Percentiles rank a stretch among this genome's conserved stretches.
Conservation (phyloP, 345 rosid species). For the Balakata baccata region DNA sequence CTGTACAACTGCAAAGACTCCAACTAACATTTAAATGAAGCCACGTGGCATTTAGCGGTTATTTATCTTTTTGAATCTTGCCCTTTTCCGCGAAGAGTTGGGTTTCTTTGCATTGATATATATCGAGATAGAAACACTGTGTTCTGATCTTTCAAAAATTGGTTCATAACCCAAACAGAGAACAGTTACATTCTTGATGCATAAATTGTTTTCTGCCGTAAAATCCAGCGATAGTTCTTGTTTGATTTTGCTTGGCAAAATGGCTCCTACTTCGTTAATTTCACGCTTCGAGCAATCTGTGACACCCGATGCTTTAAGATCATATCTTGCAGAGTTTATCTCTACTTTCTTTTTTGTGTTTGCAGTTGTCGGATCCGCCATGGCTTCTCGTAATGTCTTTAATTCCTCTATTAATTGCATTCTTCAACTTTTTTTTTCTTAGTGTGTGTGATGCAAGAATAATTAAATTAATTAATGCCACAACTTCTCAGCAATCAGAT, state of each 20-base stretch:
- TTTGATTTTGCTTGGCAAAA: conserved; percentile 17
- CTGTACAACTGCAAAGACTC: neutral
- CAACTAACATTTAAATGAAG: too few species aligned
- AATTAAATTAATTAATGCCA: too few species aligned
- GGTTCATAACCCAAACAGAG: neutral
- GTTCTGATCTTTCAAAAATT: conserved; percentile 4
- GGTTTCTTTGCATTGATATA: neutral
- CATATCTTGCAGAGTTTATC: conserved; percentile 83
- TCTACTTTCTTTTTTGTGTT: conserved; percentile 85
- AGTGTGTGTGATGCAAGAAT: too few species aligned
- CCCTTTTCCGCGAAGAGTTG: neutral
- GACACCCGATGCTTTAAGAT: conserved; percentile 51
- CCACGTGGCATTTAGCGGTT: conserved; percentile 15
- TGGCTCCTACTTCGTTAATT: conserved; percentile 48
- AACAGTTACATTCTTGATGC: neutral
- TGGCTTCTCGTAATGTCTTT: conserved; percentile 54
- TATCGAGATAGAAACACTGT: too few species aligned
- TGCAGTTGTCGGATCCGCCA: conserved; percentile 76
- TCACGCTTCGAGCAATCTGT: conserved; percentile 47
- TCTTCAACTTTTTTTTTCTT: too few species aligned
- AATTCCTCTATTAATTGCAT: neutral
- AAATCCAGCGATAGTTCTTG: neutral
- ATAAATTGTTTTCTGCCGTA: neutral
- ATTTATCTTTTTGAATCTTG: conserved; percentile 7
- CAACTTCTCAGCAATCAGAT: too few species aligned